A percentile compares a stretch with the other conserved stretches of the same genome.
Evolutionary conservation across 1,284 basidiomycete species (phyloP).

Genomic region (Ganoderma meredithae): DNA sequence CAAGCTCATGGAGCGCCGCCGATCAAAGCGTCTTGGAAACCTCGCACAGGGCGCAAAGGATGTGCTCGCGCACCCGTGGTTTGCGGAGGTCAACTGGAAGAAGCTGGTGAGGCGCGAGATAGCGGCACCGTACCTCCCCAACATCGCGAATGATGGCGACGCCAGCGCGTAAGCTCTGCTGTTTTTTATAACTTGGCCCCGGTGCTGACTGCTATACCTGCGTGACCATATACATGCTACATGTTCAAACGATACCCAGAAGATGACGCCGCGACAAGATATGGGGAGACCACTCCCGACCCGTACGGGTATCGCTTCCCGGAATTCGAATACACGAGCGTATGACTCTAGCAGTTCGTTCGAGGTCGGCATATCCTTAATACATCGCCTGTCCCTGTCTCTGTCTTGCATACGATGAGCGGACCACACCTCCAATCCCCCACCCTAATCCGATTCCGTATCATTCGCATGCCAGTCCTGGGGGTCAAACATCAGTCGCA

Average conservation of each 20-base stretch:
- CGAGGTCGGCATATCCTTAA: too few species aligned
- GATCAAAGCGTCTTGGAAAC: constrained; percentile 94
- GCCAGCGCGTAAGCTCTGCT: constrained; percentile 81
- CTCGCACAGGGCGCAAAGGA: constrained; percentile 91
- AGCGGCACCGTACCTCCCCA: constrained; percentile 95
- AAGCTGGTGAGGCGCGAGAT: constrained; percentile 88
- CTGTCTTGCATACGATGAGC: too few species aligned
- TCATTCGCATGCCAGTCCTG: neutral
- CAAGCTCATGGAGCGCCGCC: constrained; percentile 90
- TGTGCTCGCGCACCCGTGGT: constrained; percentile 97
- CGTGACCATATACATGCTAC: neutral
- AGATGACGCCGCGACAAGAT: constrained; percentile 64
- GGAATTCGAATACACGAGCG: constrained; percentile 66
- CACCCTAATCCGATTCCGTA: neutral
- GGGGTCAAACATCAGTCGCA: too few species aligned
- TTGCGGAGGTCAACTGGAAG: constrained; percentile 95
- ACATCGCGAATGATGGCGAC: constrained; percentile 86
- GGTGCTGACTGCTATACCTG: constrained; percentile 3
- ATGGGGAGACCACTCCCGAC: constrained; percentile 65
- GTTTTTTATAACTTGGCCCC: neutral
- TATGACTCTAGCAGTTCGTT: constrained; percentile 12
- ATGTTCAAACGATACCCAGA: constrained; percentile 83
- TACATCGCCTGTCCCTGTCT: too few species aligned
- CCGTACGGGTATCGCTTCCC: constrained; percentile 66
- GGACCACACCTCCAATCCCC: neutral